Percentiles rank a stretch among this genome's conserved stretches.
Conservation (phyloP, 2,329 filamentous ascomycete species). For the Orbilia brochopaga region DNA sequence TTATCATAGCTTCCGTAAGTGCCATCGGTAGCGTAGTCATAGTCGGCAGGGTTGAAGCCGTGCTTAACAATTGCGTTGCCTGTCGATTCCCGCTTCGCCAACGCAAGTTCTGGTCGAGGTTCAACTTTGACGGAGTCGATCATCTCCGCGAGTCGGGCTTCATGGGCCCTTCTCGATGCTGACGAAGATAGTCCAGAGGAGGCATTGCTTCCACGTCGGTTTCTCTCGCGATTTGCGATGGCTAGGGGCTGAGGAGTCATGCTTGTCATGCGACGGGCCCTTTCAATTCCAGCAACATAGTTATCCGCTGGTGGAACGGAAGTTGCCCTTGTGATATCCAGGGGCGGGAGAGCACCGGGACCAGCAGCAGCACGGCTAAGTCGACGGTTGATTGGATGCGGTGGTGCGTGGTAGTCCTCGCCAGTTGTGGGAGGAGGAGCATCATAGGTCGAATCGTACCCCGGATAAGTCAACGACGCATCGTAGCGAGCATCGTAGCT, state of each 20-base stretch:
- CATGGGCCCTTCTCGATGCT: slow-evolving; percentile 52
- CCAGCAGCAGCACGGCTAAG: slow-evolving; percentile 49
- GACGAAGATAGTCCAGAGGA: slow-evolving; percentile 52
- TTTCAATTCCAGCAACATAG: slow-evolving; percentile 44
- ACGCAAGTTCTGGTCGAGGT: slow-evolving; percentile 36
- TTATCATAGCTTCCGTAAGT: slow-evolving; percentile 26
- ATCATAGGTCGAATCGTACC: slow-evolving; percentile 49
- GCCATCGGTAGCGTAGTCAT: slow-evolving; percentile 38
- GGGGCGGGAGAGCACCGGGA: slow-evolving; percentile 51
- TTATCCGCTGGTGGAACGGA: slow-evolving; percentile 53
- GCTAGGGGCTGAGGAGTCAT: slow-evolving; percentile 50
- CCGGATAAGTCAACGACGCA: slow-evolving; percentile 43
- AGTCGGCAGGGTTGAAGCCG: slow-evolving; percentile 35
- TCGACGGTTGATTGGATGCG: slow-evolving; percentile 51
- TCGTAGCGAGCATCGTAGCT: slow-evolving; percentile 50
- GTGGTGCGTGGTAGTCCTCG: slow-evolving; percentile 48
- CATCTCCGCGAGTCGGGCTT: slow-evolving; percentile 51
- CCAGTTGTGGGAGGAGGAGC: slow-evolving; percentile 43
- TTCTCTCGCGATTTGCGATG: slow-evolving; percentile 48
- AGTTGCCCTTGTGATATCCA: slow-evolving; percentile 52
- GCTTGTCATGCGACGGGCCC: slow-evolving; percentile 51
- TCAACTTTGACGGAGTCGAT: slow-evolving; percentile 51
- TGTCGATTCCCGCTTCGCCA: slow-evolving; percentile 44
- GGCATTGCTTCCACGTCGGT: slow-evolving; percentile 52
- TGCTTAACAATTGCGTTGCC: slow-evolving; percentile 38